Percentiles rank a stretch among this genome's conserved stretches.
phyloP scores from a whole-genome alignment of 2,329 filamentous ascomycete species.

The Fusarium mangiferae region DNA sequence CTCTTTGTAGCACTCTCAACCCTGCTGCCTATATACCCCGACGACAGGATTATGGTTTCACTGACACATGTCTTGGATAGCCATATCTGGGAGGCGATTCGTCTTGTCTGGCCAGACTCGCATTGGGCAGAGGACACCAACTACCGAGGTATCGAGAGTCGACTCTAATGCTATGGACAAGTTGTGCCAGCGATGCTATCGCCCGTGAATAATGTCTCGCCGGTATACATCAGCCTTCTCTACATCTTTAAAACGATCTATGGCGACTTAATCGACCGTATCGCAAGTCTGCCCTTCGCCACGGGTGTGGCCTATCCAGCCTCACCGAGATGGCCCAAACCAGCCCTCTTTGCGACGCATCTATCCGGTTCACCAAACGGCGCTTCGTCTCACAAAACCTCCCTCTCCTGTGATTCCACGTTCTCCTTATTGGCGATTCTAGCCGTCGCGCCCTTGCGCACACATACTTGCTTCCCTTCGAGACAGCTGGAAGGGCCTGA shows the following conservation, averaged over 20 bases:
- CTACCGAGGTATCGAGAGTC: constrained; percentile 78
- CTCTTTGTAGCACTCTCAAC: constrained; percentile 32
- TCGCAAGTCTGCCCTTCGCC: constrained; percentile 3
- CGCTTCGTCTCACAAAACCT: constrained; percentile 33
- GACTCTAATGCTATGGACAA: constrained; percentile 65
- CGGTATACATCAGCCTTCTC: constrained; percentile 16
- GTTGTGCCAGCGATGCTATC: background rate
- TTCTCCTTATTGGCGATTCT: constrained; percentile 28
- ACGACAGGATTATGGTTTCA: constrained; percentile 36
- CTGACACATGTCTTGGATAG: constrained; percentile 57
- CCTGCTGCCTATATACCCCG: constrained; percentile 31
- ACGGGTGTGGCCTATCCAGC: background rate
- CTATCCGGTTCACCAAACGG: constrained; percentile 37
- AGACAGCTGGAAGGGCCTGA: constrained; percentile 17
- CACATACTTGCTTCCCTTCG: constrained; percentile 21
- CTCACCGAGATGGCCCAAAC: constrained; percentile 39
- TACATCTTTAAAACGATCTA: constrained; percentile 37
- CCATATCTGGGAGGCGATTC: constrained; percentile 94
- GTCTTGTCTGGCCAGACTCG: constrained; percentile 89
- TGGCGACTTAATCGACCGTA: constrained; percentile 16
- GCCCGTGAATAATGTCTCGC: constrained; percentile 24
- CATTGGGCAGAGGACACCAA: constrained; percentile 81
- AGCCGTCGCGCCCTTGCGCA: constrained; percentile 17
- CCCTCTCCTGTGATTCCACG: constrained; percentile 36
- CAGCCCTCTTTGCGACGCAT: constrained; percentile 45